phyloP scores from a whole-genome alignment of 1,284 basidiomycete genomes.

The Fomitopsis palustris region DNA sequence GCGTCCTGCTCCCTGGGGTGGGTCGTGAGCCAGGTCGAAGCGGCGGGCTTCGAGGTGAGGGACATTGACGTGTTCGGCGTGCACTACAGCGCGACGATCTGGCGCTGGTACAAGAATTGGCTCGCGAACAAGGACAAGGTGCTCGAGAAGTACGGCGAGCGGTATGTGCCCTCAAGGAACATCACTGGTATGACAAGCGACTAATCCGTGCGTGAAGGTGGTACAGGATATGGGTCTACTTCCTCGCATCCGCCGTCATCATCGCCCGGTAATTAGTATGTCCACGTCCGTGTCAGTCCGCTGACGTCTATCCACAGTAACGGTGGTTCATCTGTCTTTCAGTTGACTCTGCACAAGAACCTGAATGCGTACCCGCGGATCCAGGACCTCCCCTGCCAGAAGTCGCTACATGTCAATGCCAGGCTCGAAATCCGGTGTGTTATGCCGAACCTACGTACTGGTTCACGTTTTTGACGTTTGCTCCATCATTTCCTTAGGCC shows the following conservation, averaged over 20 bases:
- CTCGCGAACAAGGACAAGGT: conserved; percentile 87
- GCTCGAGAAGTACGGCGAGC: conserved; percentile 85
- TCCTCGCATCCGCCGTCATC: conserved; percentile 81
- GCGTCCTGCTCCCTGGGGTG: conserved; percentile 94
- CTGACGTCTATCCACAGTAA: conserved; percentile 48
- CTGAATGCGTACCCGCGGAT: conserved; percentile 92
- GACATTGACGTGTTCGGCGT: conserved; percentile 94
- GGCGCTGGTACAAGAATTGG: conserved; percentile 97
- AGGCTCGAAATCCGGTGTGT: conserved; percentile 47
- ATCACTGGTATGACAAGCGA: neutral
- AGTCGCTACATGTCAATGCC: conserved; percentile 62
- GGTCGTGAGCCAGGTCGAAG: conserved; percentile 87
- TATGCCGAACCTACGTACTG: no score
- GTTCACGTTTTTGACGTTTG: no score
- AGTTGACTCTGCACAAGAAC: conserved; percentile 97
- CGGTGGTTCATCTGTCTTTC: conserved; percentile 88
- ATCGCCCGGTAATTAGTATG: conserved; percentile 47
- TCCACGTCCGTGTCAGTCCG: neutral
- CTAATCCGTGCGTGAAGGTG: conserved; percentile 37
- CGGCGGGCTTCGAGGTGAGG: conserved; percentile 95
- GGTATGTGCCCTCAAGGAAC: conserved; percentile 28
- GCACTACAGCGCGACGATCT: conserved; percentile 95
- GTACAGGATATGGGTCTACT: conserved; percentile 91
- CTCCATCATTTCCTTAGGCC: no score
- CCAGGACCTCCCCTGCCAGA: conserved; percentile 74